Evolutionary conservation across 441 rosid species (phyloP).

Genomic region (Erodium texanum): DNA sequence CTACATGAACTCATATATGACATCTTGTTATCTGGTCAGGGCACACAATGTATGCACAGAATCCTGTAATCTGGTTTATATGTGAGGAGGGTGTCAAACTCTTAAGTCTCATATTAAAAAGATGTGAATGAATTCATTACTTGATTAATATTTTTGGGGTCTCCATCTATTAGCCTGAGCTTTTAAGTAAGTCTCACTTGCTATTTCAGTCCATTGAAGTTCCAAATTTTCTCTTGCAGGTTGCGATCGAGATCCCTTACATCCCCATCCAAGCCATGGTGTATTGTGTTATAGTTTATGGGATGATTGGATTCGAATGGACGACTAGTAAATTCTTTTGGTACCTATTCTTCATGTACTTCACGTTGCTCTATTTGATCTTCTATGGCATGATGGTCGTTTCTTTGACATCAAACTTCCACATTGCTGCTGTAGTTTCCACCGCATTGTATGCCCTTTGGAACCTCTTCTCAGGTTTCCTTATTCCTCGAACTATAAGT

Average conservation of each 20-base stretch:
- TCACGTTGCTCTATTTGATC: slow-evolving; percentile 47
- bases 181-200: too few species aligned
- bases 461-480: slow-evolving; percentile 55
- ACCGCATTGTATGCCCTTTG: slow-evolving; percentile 33
- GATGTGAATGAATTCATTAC: too few species aligned
- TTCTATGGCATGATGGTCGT: slow-evolving; percentile 58
- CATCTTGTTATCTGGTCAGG: too few species aligned
- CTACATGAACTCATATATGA: too few species aligned
- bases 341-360: slow-evolving; percentile 36
- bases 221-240: slow-evolving; percentile 20
- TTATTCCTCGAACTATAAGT: slow-evolving; percentile 42
- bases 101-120: too few species aligned
- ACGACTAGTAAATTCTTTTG: slow-evolving; percentile 8
- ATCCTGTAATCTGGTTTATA: too few species aligned
- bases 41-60: too few species aligned
- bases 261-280: slow-evolving; percentile 32
- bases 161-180: too few species aligned
- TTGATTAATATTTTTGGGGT: too few species aligned
- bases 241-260: slow-evolving; percentile 46
- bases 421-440: slow-evolving; percentile 37
- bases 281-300: slow-evolving; percentile 44
- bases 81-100: too few species aligned
- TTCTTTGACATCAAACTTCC: slow-evolving; percentile 47
- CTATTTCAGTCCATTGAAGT: background rate
- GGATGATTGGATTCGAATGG: slow-evolving; percentile 57